These are phyloP conservation scores for Emergomyces africanus DNA, from an alignment of 2,329 filamentous ascomycete genomes.

Conservation along the genomic window DNA sequence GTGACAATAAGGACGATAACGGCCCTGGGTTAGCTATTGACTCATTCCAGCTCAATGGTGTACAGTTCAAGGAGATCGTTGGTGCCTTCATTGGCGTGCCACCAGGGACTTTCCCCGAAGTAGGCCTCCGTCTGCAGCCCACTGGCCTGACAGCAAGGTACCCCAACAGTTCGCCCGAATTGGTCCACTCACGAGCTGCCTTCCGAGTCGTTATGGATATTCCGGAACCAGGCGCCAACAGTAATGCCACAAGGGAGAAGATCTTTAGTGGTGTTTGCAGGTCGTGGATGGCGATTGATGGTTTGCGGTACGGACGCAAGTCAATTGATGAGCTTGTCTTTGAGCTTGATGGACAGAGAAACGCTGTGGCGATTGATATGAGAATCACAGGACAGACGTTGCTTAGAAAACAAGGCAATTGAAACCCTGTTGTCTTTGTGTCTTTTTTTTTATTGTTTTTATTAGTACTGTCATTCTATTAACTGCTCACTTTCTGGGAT, in stretches of 20 bases:
- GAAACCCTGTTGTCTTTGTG: background rate
- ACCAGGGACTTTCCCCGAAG: background rate
- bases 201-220: constrained; percentile 10
- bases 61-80: background rate
- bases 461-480: no score
- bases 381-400: constrained; percentile 23
- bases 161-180: background rate
- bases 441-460: background rate
- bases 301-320: constrained; percentile 10
- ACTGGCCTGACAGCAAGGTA: background rate
- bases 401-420: background rate
- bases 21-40: constrained; percentile 4
- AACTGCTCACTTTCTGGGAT: background rate
- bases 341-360: constrained; percentile 10
- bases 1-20: constrained; percentile 12
- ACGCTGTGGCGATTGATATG: constrained; percentile 39
- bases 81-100: background rate
- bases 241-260: constrained; percentile 3
- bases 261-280: constrained; percentile 14
- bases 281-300: constrained; percentile 16
- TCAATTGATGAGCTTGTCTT: constrained; percentile 18
- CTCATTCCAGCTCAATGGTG: background rate
- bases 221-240: constrained; percentile 5
- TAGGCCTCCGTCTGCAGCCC: background rate
- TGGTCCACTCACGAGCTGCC: background rate